A percentile compares a stretch with the other conserved stretches of the same genome.
Conservation (phyloP, 768 basidiomycete species). For the Stropharia rugosoannulata region DNA sequence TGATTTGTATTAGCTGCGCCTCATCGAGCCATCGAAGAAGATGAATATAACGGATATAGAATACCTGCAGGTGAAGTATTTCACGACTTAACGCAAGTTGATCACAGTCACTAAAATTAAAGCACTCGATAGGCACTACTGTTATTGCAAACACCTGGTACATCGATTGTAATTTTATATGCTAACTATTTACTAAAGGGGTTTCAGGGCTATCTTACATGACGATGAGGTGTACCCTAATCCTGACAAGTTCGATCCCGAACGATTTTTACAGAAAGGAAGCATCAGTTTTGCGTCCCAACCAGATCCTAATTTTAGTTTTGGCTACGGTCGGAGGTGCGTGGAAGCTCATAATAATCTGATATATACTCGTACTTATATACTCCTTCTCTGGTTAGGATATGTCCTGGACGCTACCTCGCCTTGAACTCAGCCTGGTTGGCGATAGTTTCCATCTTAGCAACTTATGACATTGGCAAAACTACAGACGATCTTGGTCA, state of each 20-base stretch:
- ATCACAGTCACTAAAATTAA: background rate
- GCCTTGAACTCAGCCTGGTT: slow-evolving; percentile 31
- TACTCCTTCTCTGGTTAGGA: slow-evolving; percentile 13
- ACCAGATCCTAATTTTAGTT: slow-evolving; percentile 22
- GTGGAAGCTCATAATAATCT: background rate
- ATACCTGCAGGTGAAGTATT: slow-evolving; percentile 21
- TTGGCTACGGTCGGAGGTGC: slow-evolving; percentile 34
- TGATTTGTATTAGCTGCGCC: slow-evolving; percentile 26
- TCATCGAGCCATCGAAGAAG: slow-evolving; percentile 31
- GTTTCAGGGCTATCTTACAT: slow-evolving; percentile 41
- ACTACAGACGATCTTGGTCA: slow-evolving; percentile 29
- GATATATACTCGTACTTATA: background rate
- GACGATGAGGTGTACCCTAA: slow-evolving; percentile 51
- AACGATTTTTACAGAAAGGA: slow-evolving; percentile 43
- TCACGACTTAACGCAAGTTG: background rate
- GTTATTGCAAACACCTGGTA: slow-evolving; percentile 28
- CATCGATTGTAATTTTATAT: background rate
- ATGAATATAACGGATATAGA: slow-evolving; percentile 27
- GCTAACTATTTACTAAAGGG: background rate
- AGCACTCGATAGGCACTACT: slow-evolving; percentile 19
- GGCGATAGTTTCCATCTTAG: slow-evolving; percentile 26
- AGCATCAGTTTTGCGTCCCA: slow-evolving; percentile 11
- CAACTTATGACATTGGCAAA: slow-evolving; percentile 28
- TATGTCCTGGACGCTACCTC: slow-evolving; percentile 36
- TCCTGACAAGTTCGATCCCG: slow-evolving; percentile 52